Evolutionary conservation across 2,329 filamentous ascomycete species (phyloP).

Genomic region (Fusarium solani-melongenae): DNA sequence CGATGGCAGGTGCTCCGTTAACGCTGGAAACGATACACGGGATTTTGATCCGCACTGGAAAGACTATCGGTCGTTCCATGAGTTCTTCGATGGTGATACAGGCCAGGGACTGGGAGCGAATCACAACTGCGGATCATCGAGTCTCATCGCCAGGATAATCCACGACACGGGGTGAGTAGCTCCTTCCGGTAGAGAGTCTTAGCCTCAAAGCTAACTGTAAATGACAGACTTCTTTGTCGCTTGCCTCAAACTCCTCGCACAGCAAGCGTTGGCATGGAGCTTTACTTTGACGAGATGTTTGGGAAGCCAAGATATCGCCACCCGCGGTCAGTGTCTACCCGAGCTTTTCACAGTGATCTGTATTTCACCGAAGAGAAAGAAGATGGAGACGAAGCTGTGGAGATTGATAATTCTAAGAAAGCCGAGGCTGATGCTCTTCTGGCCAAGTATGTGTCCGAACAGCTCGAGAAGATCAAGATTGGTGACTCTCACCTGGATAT

Average conservation of each 20-base stretch:
- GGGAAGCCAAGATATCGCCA: too few species aligned
- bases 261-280: too few species aligned
- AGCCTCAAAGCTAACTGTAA: too few species aligned
- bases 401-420: neutral
- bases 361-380: neutral
- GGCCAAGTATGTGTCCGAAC: neutral
- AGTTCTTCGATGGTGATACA: conserved; percentile 95
- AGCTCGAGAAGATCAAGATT: neutral
- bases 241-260: too few species aligned
- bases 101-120: conserved; percentile 90
- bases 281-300: too few species aligned
- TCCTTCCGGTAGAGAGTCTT: too few species aligned
- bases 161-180: conserved; percentile 89
- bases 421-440: neutral
- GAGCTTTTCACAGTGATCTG: too few species aligned
- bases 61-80: conserved; percentile 87
- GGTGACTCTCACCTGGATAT: neutral
- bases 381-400: neutral
- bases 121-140: conserved; percentile 97
- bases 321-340: too few species aligned
- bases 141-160: conserved; percentile 94
- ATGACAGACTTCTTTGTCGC: too few species aligned
- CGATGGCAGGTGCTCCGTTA: conserved; percentile 87
- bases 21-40: conserved; percentile 84
- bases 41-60: conserved; percentile 95